Percentiles rank a stretch among this genome's conserved stretches.
Evolutionary conservation across 345 rosid genomes (phyloP).

Genomic region (Eucalyptus erythrocorys): DNA sequence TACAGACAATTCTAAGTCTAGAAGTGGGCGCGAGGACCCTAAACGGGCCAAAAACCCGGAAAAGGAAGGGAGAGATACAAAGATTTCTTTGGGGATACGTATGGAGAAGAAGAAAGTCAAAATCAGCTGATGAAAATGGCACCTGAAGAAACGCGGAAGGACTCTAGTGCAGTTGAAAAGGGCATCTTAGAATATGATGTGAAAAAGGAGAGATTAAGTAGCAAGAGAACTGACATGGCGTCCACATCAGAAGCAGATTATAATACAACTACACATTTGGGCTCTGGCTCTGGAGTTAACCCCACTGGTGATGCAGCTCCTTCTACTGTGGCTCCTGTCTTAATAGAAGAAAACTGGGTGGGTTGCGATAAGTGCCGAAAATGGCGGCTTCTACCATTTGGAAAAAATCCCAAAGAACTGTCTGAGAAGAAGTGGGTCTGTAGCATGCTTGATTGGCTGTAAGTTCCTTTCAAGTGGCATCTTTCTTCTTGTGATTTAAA

Average conservation of each 20-base stretch:
- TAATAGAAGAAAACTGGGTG: conserved; percentile 76
- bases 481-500: neutral
- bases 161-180: conserved; percentile 21
- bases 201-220: conserved; percentile 24
- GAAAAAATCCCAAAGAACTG: conserved; percentile 46
- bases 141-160: conserved; percentile 20
- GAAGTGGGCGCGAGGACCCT: conserved; percentile 26
- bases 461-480: conserved; percentile 25
- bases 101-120: conserved; percentile 54
- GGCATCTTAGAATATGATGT: conserved; percentile 12
- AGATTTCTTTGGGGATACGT: conserved; percentile 73
- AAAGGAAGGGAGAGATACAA: conserved; percentile 48
- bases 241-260: conserved; percentile 16
- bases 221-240: conserved; percentile 17
- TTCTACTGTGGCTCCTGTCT: conserved; percentile 6
- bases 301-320: conserved; percentile 31
- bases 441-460: conserved; percentile 97
- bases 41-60: conserved; percentile 30
- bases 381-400: conserved; percentile 92
- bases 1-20: conserved; percentile 13
- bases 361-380: conserved; percentile 77
- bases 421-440: conserved; percentile 96
- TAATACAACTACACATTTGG: conserved; percentile 8
- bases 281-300: conserved; percentile 15
- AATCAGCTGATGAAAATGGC: conserved; percentile 12